Evolutionary conservation across 805 yeast species (phyloP), one percentile per base, ranked within the genome.

Genomic region (Lachancea lanzarotensis): DNA sequence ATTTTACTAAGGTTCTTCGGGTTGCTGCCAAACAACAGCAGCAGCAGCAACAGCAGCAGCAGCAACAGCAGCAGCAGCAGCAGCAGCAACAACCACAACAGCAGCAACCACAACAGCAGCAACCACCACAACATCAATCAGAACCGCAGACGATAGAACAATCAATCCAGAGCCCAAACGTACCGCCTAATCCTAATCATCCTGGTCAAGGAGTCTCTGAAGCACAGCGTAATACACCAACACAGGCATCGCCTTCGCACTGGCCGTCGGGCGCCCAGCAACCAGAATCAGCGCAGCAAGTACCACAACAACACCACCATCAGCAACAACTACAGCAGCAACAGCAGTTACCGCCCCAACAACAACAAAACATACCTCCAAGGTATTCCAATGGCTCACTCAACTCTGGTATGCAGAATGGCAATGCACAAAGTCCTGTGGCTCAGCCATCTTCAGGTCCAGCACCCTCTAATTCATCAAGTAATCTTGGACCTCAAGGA

Each of bases 21-120:
- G 54, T 56, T 11, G 69, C 69, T 26, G 67, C 69, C 7, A 57
- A 55, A 31, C 68, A 63, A 41, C 65, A 62, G 40, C 65, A 62
- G 43, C 53, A 58, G 30, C 47, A 48, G 27, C 62, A 59, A 19
- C 57, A 51, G 45, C 54, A 49, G 40, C 54, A 54, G 25, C 50
- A 47, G 13, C 31, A 12, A 11, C 31, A 35, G 6, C 45, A 45
- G 19, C 22, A 31, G 13, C 37, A 19, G 11, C 38, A 27, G 35
- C 38, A 3, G 11, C 43, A 20, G 22, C 35, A 27, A 29, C 39
- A n/a, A 35, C 20, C 11, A 34, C 42, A 10, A 8, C 29, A 26
- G 11, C 29, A 26, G 39, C 45, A 22, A 31, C 49, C 41, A 10
- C 27, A 25, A 16, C 40, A 36, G 20, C 51, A 45, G 30, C 43